Conservation (phyloP, 306 rosid species). For the Quercus gilva region DNA sequence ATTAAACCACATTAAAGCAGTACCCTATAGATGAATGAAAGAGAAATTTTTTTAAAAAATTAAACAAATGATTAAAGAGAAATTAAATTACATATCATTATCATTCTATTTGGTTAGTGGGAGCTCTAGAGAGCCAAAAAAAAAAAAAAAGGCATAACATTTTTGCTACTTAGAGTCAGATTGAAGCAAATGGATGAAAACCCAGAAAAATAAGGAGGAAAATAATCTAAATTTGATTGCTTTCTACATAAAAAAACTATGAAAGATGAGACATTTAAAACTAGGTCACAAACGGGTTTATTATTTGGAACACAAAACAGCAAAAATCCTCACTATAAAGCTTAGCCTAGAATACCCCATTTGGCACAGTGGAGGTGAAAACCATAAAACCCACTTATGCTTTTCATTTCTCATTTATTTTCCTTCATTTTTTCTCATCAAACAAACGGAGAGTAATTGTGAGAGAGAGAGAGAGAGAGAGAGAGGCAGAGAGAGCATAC, state of each 20-base stretch:
- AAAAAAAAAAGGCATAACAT: neutral
- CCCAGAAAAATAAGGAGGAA: neutral
- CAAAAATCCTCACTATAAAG: neutral
- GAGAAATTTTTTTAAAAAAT: no score
- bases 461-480: constrained; percentile 15
- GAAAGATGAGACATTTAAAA: neutral
- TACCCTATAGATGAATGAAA: neutral
- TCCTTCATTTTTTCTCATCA: constrained; percentile 4
- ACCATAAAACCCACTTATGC: neutral
- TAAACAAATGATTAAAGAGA: no score
- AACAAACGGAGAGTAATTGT: neutral
- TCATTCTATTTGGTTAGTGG: neutral
- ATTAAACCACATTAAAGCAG: neutral
- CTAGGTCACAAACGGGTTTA: neutral
- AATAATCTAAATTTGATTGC: no score
- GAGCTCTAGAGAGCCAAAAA: neutral
- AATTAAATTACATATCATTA: no score
- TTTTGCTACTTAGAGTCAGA: neutral
- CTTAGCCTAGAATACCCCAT: neutral
- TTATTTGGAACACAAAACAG: neutral
- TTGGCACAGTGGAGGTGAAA: neutral
- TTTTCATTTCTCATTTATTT: neutral
- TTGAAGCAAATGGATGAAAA: neutral
- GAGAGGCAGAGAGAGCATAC: constrained; percentile 28
- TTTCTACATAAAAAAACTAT: no score